Percentiles rank a stretch among this genome's conserved stretches.
Conservation (phyloP, 225 moss, liverwort and hornwort genomes). For the Pleurozium schreberi region DNA sequence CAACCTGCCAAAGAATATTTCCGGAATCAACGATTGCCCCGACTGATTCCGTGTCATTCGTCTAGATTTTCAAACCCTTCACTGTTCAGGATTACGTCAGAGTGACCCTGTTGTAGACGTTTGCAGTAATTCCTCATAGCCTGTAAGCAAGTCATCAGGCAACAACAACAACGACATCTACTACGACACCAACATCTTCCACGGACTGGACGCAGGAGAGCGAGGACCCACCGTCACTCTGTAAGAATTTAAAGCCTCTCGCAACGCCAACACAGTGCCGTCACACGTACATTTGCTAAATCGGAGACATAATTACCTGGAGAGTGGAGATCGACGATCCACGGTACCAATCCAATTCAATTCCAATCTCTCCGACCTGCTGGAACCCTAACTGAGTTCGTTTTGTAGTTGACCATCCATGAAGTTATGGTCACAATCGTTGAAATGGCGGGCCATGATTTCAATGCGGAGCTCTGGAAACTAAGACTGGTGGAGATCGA, state of each 20-base stretch:
- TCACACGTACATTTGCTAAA: background rate
- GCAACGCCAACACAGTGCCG: background rate
- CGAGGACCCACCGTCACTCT: constrained; percentile 32
- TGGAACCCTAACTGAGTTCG: background rate
- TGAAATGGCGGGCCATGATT: background rate
- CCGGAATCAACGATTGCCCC: background rate
- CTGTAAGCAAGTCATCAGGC: background rate
- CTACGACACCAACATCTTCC: constrained; percentile 2
- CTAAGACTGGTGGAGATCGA: background rate
- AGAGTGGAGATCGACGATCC: background rate
- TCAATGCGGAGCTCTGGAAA: background rate
- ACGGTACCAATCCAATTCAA: background rate
- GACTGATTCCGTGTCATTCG: background rate
- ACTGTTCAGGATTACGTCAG: background rate
- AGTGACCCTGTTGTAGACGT: background rate
- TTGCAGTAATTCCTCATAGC: background rate
- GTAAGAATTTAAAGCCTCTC: background rate
- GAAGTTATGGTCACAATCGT: background rate
- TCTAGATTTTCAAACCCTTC: background rate
- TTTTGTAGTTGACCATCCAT: background rate
- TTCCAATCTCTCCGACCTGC: background rate
- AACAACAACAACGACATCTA: background rate
- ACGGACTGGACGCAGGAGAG: background rate
- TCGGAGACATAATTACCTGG: background rate
- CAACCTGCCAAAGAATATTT: background rate